Evolutionary conservation across 2,329 filamentous ascomycete species (phyloP), one percentile per base, ranked within the genome.

Genomic region (Pseudogymnoascus sp.): DNA sequence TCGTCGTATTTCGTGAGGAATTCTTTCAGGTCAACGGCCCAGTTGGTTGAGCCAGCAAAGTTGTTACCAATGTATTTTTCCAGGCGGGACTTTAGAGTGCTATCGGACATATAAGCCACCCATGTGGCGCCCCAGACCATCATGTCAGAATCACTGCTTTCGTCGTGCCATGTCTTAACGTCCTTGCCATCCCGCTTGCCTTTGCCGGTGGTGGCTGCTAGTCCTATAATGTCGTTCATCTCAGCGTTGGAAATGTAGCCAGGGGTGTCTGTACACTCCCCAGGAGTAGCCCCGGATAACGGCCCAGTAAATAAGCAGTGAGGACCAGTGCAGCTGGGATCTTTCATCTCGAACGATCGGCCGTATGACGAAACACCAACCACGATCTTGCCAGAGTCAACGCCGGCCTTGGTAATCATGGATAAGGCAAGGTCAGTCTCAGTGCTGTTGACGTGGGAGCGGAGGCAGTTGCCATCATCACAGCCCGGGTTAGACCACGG

Each of bases 321-420:
- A 21, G 41, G 41, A 15, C 41, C 41, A 17, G 44, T 63, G 61
- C 74, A 76, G 17, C 67, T 64, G 6, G 63, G 48, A 12, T 64
- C 15, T 4, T 68, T 64, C 74, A 76, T 76, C 13, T 68, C 59
- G 62, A 75, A 76, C 0, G 69, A 70, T 0, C 74, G 67, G 1
- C 72, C 73, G 65, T 75, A 76, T 64, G 71, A 72, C 0, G 69
- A n/a, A 3, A 72, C 67, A 15, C 74, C 73, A 9, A 75, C 71
- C 4, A 72, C 36, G 7, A 76, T 63, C 63, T 73, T 72, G 61
- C 66, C 68, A 0, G 67, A 62, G 1, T 65, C 60, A 9, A 74
- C 67, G 7, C 69, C 66, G 7, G 71, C 71, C 39, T 76, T 74
- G 7, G 75, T 78, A 60, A 76, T 70, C 72, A 77, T 77, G 25